phyloP scores from a whole-genome alignment of 805 yeast genomes.

The Wickerhamiella nectarea region DNA sequence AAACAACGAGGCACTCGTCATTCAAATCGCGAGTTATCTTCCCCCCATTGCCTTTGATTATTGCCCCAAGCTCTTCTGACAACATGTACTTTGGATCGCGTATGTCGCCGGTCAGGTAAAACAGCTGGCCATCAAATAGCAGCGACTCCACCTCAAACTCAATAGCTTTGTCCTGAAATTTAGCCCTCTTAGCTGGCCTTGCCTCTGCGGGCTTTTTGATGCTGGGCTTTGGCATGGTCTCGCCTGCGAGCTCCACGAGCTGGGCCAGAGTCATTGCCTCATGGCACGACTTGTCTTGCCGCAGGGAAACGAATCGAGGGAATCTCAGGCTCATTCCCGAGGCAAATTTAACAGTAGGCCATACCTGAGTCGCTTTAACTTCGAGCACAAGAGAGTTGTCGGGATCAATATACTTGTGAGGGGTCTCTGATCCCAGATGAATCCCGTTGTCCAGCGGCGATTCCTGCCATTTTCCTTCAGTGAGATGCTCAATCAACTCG shows the following conservation, averaged over 20 bases:
- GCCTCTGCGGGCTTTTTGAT: slow-evolving; percentile 15
- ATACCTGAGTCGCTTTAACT: slow-evolving; percentile 66
- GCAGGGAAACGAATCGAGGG: slow-evolving; percentile 52
- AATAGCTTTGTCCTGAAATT: slow-evolving; percentile 5
- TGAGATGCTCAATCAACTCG: slow-evolving; percentile 39
- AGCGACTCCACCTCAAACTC: slow-evolving; percentile 7
- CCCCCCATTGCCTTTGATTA: slow-evolving; percentile 24
- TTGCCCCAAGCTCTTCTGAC: slow-evolving; percentile 15
- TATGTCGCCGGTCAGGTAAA: slow-evolving; percentile 22
- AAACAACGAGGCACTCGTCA: slow-evolving; percentile 11
- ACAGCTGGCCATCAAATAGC: slow-evolving; percentile 16
- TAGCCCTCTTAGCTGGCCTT: slow-evolving; percentile 19
- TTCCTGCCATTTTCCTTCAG: slow-evolving; percentile 55
- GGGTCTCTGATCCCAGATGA: slow-evolving; percentile 28
- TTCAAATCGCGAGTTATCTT: slow-evolving; percentile 15
- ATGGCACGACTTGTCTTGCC: slow-evolving; percentile 54
- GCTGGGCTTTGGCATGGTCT: slow-evolving; percentile 11
- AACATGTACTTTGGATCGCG: slow-evolving; percentile 16
- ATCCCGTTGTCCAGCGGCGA: slow-evolving; percentile 14
- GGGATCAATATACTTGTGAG: slow-evolving; percentile 72
- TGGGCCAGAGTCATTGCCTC: slow-evolving; percentile 45
- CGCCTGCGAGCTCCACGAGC: slow-evolving; percentile 28
- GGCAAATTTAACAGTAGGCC: slow-evolving; percentile 39
- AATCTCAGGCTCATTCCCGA: slow-evolving; percentile 61
- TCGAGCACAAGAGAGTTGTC: slow-evolving; percentile 64